phyloP scores from a whole-genome alignment of 495 filamentous ascomycete species.

The Pyronema domesticum region DNA sequence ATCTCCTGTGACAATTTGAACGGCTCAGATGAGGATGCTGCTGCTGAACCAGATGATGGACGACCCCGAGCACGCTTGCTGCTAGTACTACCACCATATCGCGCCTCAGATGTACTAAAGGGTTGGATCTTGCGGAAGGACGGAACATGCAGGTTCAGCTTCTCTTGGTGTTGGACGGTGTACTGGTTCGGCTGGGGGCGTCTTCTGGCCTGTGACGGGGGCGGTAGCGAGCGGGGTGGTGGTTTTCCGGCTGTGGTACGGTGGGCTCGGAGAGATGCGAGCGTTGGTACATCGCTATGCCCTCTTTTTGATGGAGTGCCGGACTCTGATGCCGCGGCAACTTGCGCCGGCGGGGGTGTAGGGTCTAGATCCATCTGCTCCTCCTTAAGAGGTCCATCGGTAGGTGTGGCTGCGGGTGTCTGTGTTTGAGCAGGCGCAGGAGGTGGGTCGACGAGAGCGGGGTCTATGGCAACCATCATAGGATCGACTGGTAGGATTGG shows the following conservation, averaged over 20 bases:
- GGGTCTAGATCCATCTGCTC: not conserved
- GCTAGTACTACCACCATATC: slow-evolving; percentile 15
- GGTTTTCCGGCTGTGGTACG: slow-evolving; percentile 21
- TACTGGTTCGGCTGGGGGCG: slow-evolving; percentile 5
- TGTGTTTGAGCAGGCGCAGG: slow-evolving; percentile 11
- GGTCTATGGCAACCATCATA: slow-evolving; percentile 16
- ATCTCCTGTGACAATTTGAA: slow-evolving; percentile 57
- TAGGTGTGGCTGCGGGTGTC: slow-evolving; percentile 20
- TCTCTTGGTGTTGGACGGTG: slow-evolving; percentile 25
- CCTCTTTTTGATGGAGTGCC: slow-evolving; percentile 7
- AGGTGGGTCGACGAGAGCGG: slow-evolving; percentile 10
- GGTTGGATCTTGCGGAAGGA: slow-evolving; percentile 33
- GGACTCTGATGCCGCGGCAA: not conserved
- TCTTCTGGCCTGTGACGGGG: not conserved
- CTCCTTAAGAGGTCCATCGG: slow-evolving; percentile 8
- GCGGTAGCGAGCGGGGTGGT: slow-evolving; percentile 3
- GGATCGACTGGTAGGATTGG: not conserved
- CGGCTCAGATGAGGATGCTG: slow-evolving; percentile 21
- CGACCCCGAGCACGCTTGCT: slow-evolving; percentile 16
- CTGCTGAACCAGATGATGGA: slow-evolving; percentile 8
- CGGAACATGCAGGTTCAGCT: slow-evolving; percentile 40
- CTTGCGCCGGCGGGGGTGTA: slow-evolving; percentile 4
- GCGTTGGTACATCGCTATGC: slow-evolving; percentile 16
- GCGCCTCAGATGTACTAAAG: slow-evolving; percentile 19
- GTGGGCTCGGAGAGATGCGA: slow-evolving; percentile 21